Evolutionary conservation across 2,329 filamentous ascomycete species (phyloP), one percentile per base, ranked within the genome.

Genomic region (Alternaria longipes): DNA sequence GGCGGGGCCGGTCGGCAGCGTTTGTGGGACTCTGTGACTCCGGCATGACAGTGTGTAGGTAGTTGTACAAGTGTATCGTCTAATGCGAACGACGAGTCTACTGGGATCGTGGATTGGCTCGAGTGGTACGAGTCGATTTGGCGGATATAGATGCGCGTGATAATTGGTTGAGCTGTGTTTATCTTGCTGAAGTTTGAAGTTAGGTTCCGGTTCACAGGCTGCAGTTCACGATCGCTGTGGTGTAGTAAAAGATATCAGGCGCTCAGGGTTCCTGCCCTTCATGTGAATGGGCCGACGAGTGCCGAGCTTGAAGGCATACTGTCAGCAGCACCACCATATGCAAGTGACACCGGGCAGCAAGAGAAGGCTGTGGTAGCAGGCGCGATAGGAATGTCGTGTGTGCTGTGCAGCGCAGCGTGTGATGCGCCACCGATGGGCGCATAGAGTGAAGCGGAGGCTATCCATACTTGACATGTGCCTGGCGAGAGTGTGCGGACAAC

Each of bases 1-100:
- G 81, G 64, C 89, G 85, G 38, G 89, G 86, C 68, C 89, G 89
- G 64, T 88, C 86, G 63, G 70, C 66, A 4, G 72, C 65, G 44
- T 70, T 67, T 24, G 74, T 63, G 2, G 76, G 73, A 41, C 67
- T 74, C 58, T 74, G 71, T 4, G 72, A 72, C 49, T 63, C 62
- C 14, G 66, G 60, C 70, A 73, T 74, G 56, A 57, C 60, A 62
- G 53, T 24, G 54, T 32, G 53, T 34, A 36, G 16, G 50, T 16
- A n/a, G 41, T n/a, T 40, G 30, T 36, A 8, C 30, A 12, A 40
- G 22, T 47, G n/a, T 54, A 40, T 61, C 9, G 54, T 45, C 26
- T 34, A 30, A 40, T 24, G 54, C 38, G 42, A 42, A 28, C 32
- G 28, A 24, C 30, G 22, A 52, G 57, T 42, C 30, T 50, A 5